Percentiles rank a stretch among this genome's conserved stretches.
Evolutionary conservation across 2,329 filamentous ascomycete species (phyloP).

Genomic region (Colletotrichum sojae): DNA sequence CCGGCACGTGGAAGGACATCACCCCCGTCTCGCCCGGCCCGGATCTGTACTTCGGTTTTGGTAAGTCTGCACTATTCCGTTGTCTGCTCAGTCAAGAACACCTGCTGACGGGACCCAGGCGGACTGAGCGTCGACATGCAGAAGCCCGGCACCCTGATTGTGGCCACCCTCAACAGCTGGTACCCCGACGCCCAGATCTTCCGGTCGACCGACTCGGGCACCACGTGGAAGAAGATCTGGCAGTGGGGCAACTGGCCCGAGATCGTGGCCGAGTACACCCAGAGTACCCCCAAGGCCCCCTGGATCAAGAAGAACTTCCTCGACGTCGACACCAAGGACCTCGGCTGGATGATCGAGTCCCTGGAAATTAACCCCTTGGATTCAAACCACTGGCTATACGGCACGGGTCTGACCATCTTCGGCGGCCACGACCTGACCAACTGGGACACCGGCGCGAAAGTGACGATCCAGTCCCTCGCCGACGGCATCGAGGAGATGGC

Average conservation of each 20-base stretch:
- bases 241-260: constrained; percentile 62
- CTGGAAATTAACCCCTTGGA: constrained; percentile 71
- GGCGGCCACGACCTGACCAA: constrained; percentile 68
- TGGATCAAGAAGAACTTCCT: constrained; percentile 68
- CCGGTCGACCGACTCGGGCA: constrained; percentile 68
- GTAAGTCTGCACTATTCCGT: constrained; percentile 42
- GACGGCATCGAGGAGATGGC: constrained; percentile 70
- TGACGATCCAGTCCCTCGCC: constrained; percentile 65
- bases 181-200: constrained; percentile 72
- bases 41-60: constrained; percentile 68
- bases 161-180: constrained; percentile 71
- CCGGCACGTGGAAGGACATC: constrained; percentile 67
- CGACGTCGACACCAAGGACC: constrained; percentile 60
- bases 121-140: constrained; percentile 68
- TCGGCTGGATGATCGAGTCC: constrained; percentile 75
- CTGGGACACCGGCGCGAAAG: constrained; percentile 60
- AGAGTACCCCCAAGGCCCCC: constrained; percentile 63
- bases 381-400: constrained; percentile 73
- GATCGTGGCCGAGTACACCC: constrained; percentile 61
- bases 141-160: constrained; percentile 69
- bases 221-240: constrained; percentile 69
- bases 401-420: constrained; percentile 68
- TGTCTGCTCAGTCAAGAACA: accelerated
- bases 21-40: constrained; percentile 63
- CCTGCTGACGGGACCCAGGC: background rate